Evolutionary conservation across 2,329 filamentous ascomycete species (phyloP).

Genomic region (Zasmidium citrigriseum): DNA sequence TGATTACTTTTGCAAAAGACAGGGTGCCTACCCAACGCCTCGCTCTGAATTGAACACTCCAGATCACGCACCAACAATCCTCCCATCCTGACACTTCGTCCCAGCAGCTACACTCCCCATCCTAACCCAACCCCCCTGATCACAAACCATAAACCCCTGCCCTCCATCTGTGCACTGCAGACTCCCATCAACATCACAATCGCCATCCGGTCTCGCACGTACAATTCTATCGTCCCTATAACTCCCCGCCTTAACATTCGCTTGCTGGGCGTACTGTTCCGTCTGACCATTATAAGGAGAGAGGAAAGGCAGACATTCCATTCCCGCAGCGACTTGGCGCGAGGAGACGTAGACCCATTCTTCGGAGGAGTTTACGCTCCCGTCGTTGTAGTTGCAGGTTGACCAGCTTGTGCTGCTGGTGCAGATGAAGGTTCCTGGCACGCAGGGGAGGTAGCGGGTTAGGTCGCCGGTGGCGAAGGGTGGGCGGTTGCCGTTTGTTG

Average conservation of each 20-base stretch:
- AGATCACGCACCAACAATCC: slow-evolving; percentile 24
- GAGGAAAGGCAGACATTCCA: slow-evolving; percentile 38
- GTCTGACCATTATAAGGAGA: slow-evolving; percentile 25
- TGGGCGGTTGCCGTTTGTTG: slow-evolving; percentile 14
- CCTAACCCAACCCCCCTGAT: slow-evolving; percentile 34
- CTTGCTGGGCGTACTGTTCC: slow-evolving; percentile 28
- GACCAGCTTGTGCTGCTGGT: slow-evolving; percentile 35
- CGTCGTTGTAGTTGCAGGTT: slow-evolving; percentile 38
- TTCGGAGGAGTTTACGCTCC: slow-evolving; percentile 15
- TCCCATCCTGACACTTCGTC: slow-evolving; percentile 31
- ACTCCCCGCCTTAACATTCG: slow-evolving; percentile 25
- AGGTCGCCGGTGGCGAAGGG: slow-evolving; percentile 33
- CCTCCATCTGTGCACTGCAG: slow-evolving; percentile 32
- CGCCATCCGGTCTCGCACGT: slow-evolving; percentile 29
- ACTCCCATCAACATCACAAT: slow-evolving; percentile 28
- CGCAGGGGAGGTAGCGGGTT: slow-evolving; percentile 38
- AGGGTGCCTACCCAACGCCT: too few relatives aligned
- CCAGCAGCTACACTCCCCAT: slow-evolving; percentile 35
- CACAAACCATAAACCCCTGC: slow-evolving; percentile 32
- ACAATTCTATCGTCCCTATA: slow-evolving; percentile 37
- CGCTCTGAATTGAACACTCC: too few relatives aligned
- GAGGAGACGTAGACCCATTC: slow-evolving; percentile 34
- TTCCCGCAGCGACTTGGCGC: slow-evolving; percentile 37
- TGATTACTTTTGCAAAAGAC: background rate
- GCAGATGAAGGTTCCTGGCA: slow-evolving; percentile 44